Evolutionary conservation across 2,329 filamentous ascomycete genomes (phyloP).

Genomic region (Curvularia spicifera): DNA sequence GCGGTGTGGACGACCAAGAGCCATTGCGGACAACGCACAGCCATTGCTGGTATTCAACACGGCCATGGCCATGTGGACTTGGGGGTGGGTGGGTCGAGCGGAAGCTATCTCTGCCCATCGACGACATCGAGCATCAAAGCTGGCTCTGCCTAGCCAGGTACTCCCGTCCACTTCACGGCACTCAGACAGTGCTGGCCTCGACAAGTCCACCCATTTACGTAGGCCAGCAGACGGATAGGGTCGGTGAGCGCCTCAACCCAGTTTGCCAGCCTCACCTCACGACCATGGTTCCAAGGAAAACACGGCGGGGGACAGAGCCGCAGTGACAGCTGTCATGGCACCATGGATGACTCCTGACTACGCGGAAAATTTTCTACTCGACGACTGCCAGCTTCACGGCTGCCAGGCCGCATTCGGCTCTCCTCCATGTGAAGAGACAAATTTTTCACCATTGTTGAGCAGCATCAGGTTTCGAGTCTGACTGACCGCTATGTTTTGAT

Average conservation of each 20-base stretch:
- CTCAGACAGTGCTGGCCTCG: constrained; percentile 16
- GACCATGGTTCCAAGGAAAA: constrained; percentile 20
- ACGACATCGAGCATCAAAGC: constrained; percentile 22
- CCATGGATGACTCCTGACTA: constrained; percentile 10
- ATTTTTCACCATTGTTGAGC: neutral
- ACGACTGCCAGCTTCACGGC: constrained; percentile 25
- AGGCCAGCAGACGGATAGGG: neutral
- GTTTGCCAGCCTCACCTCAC: constrained; percentile 12
- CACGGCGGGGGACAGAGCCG: neutral
- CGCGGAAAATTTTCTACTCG: constrained; percentile 29
- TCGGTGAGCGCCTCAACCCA: constrained; percentile 4
- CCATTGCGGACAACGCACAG: constrained; percentile 34
- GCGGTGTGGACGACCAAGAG: constrained; percentile 42
- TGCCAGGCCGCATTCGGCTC: constrained; percentile 30
- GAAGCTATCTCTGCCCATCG: constrained; percentile 22
- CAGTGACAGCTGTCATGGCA: constrained; percentile 7
- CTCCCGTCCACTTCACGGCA: constrained; percentile 15
- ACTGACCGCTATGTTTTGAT: constrained; percentile 43
- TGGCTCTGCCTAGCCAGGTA: constrained; percentile 17
- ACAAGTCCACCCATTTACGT: constrained; percentile 8
- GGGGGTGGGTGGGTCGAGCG: constrained; percentile 20
- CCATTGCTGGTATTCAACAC: constrained; percentile 22
- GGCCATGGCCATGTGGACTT: constrained; percentile 30
- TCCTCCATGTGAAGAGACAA: constrained; percentile 6
- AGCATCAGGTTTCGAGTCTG: constrained; percentile 17